A percentile compares a stretch with the other conserved stretches of the same genome.
Conservation (phyloP, 2,329 filamentous ascomycete genomes). For the Verticillium albo-atrum region DNA sequence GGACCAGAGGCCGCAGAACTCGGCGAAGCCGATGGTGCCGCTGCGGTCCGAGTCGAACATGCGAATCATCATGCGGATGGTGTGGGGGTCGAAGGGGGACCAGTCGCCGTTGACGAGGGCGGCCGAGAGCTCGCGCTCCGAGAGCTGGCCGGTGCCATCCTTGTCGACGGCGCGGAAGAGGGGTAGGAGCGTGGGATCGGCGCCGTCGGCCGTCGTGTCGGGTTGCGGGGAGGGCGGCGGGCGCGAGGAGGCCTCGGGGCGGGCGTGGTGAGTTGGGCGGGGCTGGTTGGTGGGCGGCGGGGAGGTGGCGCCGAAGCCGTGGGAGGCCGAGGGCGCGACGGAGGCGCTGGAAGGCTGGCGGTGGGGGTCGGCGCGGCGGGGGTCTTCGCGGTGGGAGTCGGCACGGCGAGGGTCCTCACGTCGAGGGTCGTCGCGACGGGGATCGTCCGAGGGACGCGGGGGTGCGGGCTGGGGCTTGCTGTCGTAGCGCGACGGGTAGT, state of each 20-base stretch:
- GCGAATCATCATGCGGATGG: conserved; percentile 97
- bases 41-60: conserved; percentile 96
- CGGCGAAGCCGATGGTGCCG: conserved; percentile 87
- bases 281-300: conserved; percentile 43
- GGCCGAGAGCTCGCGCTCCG: conserved; percentile 78
- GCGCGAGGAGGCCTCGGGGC: conserved; percentile 53
- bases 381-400: conserved; percentile 19
- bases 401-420: conserved; percentile 6
- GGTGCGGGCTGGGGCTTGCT: conserved; percentile 39
- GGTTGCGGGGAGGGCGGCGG: conserved; percentile 62
- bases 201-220: conserved; percentile 37
- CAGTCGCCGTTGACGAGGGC: conserved; percentile 96
- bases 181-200: conserved; percentile 72
- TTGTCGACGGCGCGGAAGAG: conserved; percentile 91
- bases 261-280: conserved; percentile 36
- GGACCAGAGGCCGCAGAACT: conserved; percentile 95
- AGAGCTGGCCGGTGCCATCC: conserved; percentile 70
- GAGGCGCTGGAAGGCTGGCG: conserved; percentile 7
- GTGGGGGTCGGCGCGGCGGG: conserved; percentile 6
- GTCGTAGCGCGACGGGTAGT: conserved; percentile 36
- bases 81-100: conserved; percentile 88
- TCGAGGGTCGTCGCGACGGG: conserved; percentile 17
- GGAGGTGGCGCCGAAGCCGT: conserved; percentile 44
- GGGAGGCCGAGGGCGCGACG: conserved; percentile 8
- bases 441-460: conserved; percentile 23